These are phyloP conservation scores for Botryotinia globosa DNA, from an alignment of 2,329 filamentous ascomycete genomes.

Conservation along the genomic window DNA sequence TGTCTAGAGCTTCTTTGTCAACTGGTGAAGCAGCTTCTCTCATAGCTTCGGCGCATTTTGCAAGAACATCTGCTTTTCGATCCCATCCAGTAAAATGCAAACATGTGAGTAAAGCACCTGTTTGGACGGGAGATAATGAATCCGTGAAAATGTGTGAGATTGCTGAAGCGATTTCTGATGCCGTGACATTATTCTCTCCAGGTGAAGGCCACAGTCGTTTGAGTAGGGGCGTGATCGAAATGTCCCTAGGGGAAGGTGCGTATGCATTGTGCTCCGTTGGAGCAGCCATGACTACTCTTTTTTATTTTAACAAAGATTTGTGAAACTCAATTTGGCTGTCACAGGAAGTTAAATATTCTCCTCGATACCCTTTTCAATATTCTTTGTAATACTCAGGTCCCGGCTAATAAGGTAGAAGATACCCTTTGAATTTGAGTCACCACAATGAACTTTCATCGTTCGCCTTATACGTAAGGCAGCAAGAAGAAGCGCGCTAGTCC, in stretches of 20 bases:
- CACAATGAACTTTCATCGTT: not conserved
- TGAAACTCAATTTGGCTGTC: not conserved
- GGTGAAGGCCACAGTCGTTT: constrained; percentile 65
- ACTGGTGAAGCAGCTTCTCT: constrained; percentile 72
- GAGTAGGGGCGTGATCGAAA: constrained; percentile 66
- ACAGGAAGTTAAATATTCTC: not conserved
- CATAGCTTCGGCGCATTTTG: constrained; percentile 82
- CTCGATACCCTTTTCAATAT: not conserved
- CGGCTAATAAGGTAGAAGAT: not conserved
- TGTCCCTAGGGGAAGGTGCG: constrained; percentile 26
- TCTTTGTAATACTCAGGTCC: constrained; percentile 4
- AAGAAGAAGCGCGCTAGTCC: constrained; percentile 22
- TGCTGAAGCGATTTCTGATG: constrained; percentile 83
- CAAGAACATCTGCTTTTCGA: constrained; percentile 78
- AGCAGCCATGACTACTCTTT: constrained; percentile 26
- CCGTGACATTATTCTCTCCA: constrained; percentile 53
- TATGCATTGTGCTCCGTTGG: constrained; percentile 26
- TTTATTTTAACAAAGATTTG: constrained; percentile 3
- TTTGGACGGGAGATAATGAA: constrained; percentile 82
- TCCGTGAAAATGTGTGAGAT: constrained; percentile 91
- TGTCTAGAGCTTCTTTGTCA: constrained; percentile 59
- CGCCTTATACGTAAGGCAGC: constrained; percentile 1
- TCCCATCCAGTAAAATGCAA: constrained; percentile 90
- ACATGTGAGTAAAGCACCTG: constrained; percentile 81
- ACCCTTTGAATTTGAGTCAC: constrained; percentile 13